A percentile compares a stretch with the other conserved stretches of the same genome.
phyloP scores from a whole-genome alignment of 208 protist genomes.

The Trypanosoma platydactyli region DNA sequence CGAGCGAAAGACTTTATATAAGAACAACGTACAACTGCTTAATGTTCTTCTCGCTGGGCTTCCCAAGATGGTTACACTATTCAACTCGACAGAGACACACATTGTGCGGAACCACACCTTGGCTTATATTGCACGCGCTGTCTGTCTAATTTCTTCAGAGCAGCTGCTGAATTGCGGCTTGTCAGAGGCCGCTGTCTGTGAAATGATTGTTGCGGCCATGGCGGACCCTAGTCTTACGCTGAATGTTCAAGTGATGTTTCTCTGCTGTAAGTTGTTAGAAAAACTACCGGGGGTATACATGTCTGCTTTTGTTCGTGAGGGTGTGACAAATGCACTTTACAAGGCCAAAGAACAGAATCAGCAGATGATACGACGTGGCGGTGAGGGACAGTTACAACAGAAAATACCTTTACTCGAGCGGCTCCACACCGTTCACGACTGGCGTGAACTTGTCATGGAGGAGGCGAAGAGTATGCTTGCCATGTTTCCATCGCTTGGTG shows the following conservation, averaged over 20 bases:
- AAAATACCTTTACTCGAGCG: conserved; percentile 14
- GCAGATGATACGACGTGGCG: neutral
- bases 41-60: conserved; percentile 50
- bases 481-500: conserved; percentile 36
- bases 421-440: conserved; percentile 33
- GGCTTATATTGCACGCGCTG: conserved; percentile 58
- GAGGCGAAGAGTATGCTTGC: conserved; percentile 42
- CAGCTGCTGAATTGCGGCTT: conserved; percentile 45
- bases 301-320: conserved; percentile 81
- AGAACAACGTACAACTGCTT: conserved; percentile 47
- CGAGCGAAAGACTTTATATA: conserved; percentile 40
- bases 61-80: conserved; percentile 56
- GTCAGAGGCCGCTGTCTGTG: conserved; percentile 38
- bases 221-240: conserved; percentile 42
- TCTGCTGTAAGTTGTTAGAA: conserved; percentile 60
- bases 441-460: conserved; percentile 42
- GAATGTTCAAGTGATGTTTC: conserved; percentile 53
- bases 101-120: conserved; percentile 42
- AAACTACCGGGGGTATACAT: conserved; percentile 67
- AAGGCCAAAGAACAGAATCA: conserved; percentile 36
- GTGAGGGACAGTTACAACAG: neutral
- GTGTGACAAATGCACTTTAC: conserved; percentile 58
- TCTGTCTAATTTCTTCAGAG: conserved; percentile 46
- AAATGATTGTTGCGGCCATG: conserved; percentile 60
- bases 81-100: conserved; percentile 57